Conservation (phyloP, 495 filamentous ascomycete species). For the Penicillium verhagenii region DNA sequence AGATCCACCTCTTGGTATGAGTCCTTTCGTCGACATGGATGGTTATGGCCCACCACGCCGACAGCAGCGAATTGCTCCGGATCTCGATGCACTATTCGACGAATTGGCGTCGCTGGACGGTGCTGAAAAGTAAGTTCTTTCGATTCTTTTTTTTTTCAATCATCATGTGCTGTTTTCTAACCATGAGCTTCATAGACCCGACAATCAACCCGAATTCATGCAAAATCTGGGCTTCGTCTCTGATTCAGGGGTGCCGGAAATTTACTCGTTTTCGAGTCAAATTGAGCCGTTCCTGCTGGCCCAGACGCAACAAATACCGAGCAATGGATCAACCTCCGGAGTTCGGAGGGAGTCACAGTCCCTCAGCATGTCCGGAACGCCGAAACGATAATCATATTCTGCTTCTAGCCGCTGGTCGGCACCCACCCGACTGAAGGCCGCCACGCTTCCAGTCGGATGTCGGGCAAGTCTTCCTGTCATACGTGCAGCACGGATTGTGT, state of each 20-base stretch:
- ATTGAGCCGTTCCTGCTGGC: constrained; percentile 40
- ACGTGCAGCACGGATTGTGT: background rate
- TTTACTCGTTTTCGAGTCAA: constrained; percentile 38
- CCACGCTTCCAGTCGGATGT: background rate
- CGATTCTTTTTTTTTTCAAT: background rate
- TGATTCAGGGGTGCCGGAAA: constrained; percentile 34
- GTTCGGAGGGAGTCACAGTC: constrained; percentile 28
- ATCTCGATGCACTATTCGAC: constrained; percentile 44
- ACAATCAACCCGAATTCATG: constrained; percentile 46
- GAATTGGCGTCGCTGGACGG: constrained; percentile 44
- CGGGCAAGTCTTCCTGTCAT: background rate
- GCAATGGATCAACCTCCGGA: constrained; percentile 14
- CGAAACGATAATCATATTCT: constrained; percentile 20
- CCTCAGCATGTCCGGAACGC: constrained; percentile 12
- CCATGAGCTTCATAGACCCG: constrained; percentile 22
- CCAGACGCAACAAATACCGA: constrained; percentile 32
- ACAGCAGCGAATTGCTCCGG: constrained; percentile 39
- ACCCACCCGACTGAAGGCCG: background rate
- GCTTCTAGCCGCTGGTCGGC: constrained; percentile 16
- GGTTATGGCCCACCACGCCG: constrained; percentile 31
- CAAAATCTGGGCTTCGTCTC: constrained; percentile 44
- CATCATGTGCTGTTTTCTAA: background rate
- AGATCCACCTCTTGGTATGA: constrained; percentile 30
- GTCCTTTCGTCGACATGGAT: constrained; percentile 34
- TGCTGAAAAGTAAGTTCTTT: constrained; percentile 34